Evolutionary conservation across 2,329 filamentous ascomycete species (phyloP).

Genomic region (Penicillium sp.): DNA sequence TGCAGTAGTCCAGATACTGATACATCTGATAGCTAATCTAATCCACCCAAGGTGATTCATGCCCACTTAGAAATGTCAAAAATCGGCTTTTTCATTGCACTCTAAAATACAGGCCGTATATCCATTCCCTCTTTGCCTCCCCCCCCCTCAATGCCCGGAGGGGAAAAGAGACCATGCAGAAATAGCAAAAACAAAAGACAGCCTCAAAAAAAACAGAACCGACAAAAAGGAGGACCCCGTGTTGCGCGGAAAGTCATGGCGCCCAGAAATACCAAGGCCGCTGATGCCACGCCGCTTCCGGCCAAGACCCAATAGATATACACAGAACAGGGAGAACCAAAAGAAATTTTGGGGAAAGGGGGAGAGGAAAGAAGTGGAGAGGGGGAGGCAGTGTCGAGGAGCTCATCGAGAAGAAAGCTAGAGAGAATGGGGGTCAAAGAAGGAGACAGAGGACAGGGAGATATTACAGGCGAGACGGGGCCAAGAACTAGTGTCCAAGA

Average conservation of each 20-base stretch:
- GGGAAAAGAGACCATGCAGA: slow-evolving; percentile 9
- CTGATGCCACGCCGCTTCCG: slow-evolving; percentile 26
- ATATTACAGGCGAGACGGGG: slow-evolving; percentile 24
- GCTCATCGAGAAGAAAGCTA: slow-evolving; percentile 24
- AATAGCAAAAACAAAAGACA: background rate
- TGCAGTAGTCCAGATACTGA: too few species aligned
- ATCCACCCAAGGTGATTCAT: too few species aligned
- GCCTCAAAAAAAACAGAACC: background rate
- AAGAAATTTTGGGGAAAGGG: slow-evolving; percentile 15
- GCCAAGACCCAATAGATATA: slow-evolving; percentile 45
- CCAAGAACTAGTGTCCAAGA: slow-evolving; percentile 15
- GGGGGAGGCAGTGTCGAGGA: slow-evolving; percentile 18
- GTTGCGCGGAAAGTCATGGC: slow-evolving; percentile 34
- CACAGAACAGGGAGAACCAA: slow-evolving; percentile 33
- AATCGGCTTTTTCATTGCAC: slow-evolving; percentile 13
- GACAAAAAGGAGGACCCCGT: background rate
- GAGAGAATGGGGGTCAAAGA: slow-evolving; percentile 17
- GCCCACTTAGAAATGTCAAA: background rate
- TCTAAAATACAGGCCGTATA: slow-evolving; percentile 30
- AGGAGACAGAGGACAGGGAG: slow-evolving; percentile 21
- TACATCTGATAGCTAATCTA: too few species aligned
- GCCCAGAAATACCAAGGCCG: slow-evolving; percentile 44
- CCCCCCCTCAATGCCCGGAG: background rate
- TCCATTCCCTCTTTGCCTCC: slow-evolving; percentile 15
- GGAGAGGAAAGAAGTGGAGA: slow-evolving; percentile 33